phyloP scores from a whole-genome alignment of 225 moss, liverwort and hornwort genomes.

The Takakia lepidozioides region DNA sequence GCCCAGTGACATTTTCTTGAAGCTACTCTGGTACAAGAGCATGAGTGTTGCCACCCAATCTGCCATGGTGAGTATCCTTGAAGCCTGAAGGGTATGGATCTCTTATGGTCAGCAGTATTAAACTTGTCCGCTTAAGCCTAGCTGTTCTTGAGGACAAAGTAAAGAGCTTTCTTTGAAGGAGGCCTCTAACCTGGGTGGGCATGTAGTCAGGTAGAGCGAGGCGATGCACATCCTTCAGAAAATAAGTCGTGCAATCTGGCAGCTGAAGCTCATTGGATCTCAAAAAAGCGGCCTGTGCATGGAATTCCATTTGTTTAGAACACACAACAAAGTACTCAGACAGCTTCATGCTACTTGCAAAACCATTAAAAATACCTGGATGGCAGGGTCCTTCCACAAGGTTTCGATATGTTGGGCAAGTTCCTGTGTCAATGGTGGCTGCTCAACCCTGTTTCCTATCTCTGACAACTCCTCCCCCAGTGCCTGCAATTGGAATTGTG shows the following conservation, averaged over 20 bases:
- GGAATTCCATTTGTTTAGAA: no score
- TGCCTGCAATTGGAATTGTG: constrained; percentile 13
- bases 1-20: no score
- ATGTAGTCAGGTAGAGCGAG: constrained; percentile 41
- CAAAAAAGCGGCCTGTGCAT: constrained; percentile 40
- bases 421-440: constrained; percentile 25
- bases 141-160: no score
- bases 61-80: no score
- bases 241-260: constrained; percentile 52
- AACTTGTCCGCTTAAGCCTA: no score
- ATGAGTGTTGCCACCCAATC: no score
- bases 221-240: constrained; percentile 38
- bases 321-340: no score
- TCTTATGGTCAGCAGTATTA: no score
- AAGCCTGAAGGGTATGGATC: no score
- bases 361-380: constrained; percentile 25
- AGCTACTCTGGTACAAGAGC: no score
- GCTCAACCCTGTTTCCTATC: constrained; percentile 21
- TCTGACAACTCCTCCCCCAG: constrained; percentile 28
- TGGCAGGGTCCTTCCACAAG: constrained; percentile 50
- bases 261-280: constrained; percentile 56
- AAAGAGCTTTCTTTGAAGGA: no score
- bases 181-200: constrained; percentile 53
- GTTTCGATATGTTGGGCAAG: constrained; percentile 25
- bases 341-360: neutral